These are phyloP conservation scores for Fibroporia radiculosa DNA, from an alignment of 768 basidiomycete species.

Conservation along the genomic window DNA sequence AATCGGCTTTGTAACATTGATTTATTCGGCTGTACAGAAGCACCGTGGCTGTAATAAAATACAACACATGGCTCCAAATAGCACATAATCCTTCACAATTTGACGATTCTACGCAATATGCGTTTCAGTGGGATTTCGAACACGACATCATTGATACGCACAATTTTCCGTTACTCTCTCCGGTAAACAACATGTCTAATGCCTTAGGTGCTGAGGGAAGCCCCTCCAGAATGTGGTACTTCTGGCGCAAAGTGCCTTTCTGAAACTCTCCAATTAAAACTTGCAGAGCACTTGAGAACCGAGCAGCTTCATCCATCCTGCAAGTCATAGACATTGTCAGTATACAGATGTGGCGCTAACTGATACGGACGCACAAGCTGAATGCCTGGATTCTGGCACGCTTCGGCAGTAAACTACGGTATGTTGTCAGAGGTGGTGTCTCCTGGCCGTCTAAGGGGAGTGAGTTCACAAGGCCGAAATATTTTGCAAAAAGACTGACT, in stretches of 20 bases:
- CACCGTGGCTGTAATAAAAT: no score
- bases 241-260: conserved; percentile 71
- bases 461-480: neutral
- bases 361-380: conserved; percentile 48
- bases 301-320: conserved; percentile 67
- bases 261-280: conserved; percentile 51
- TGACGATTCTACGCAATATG: no score
- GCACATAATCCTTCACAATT: no score
- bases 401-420: conserved; percentile 34
- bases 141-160: no score
- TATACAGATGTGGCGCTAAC: neutral
- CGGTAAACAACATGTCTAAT: conserved; percentile 62
- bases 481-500: conserved; percentile 38
- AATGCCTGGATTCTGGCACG: conserved; percentile 81
- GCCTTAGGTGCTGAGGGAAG: conserved; percentile 64
- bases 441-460: neutral
- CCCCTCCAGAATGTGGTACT: conserved; percentile 74
- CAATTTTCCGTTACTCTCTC: conserved; percentile 77
- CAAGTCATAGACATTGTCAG: neutral
- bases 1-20: no score
- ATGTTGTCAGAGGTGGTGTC: neutral
- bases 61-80: no score
- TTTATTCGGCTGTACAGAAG: no score
- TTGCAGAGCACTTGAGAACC: conserved; percentile 48
- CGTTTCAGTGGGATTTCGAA: no score